Conservation (phyloP, 148 eudicot species). For the Tetragonia tetragonoides region DNA sequence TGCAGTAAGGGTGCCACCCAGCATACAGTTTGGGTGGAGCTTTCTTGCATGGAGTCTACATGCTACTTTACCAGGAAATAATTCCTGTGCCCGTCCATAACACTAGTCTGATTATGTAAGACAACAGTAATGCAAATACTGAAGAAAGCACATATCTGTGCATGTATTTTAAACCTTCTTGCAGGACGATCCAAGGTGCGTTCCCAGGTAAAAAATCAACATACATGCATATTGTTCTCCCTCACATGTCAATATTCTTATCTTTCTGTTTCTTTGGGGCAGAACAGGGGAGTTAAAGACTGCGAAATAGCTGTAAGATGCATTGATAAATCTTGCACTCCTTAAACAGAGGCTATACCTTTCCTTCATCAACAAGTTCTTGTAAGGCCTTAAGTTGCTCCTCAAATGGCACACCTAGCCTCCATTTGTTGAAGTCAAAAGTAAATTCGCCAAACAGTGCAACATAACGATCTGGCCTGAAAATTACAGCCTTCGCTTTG, state of each 20-base stretch:
- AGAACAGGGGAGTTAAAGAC: neutral
- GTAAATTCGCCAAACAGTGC: conserved; percentile 76
- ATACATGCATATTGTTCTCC: neutral
- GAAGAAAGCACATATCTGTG: neutral
- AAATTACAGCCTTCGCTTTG: conserved; percentile 1
- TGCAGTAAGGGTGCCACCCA: neutral
- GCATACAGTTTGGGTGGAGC: neutral
- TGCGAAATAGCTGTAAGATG: neutral
- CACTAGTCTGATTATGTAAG: neutral
- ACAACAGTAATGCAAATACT: neutral
- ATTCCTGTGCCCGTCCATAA: neutral
- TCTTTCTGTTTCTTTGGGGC: neutral
- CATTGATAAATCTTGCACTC: conserved; percentile 2
- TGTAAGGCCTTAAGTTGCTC: conserved; percentile 88
- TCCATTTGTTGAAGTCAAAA: conserved; percentile 82
- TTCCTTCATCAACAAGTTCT: conserved; percentile 87
- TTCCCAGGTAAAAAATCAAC: neutral
- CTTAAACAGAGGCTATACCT: conserved; percentile 43
- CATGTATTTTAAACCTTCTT: neutral
- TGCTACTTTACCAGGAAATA: neutral
- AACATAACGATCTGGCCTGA: conserved; percentile 97
- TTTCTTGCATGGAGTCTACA: neutral
- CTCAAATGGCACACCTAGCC: conserved; percentile 64
- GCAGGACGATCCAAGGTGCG: neutral
- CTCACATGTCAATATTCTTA: no score